Evolutionary conservation across 768 basidiomycete species (phyloP).

Genomic region (Tricholoma hemisulphureum): DNA sequence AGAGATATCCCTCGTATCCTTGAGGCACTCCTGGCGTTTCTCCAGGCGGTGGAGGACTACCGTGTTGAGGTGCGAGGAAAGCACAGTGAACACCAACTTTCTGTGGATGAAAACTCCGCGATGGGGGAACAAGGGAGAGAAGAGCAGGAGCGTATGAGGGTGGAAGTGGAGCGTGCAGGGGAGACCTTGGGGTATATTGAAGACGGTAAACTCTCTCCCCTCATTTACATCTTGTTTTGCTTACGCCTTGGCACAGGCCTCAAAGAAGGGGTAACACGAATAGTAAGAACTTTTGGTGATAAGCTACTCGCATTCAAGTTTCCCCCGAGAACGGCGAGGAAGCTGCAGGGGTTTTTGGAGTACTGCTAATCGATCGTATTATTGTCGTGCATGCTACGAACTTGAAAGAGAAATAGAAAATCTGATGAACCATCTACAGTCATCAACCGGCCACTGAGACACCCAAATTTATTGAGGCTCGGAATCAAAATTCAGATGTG

Average conservation of each 20-base stretch:
- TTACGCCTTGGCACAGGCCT: slow-evolving; percentile 42
- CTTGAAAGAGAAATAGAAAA: neutral
- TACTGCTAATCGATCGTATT: slow-evolving; percentile 40
- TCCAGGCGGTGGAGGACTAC: slow-evolving; percentile 65
- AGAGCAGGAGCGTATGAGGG: slow-evolving; percentile 36
- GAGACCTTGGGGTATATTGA: slow-evolving; percentile 53
- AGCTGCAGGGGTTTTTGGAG: slow-evolving; percentile 71
- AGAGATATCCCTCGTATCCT: slow-evolving; percentile 80
- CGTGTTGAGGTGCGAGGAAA: slow-evolving; percentile 49
- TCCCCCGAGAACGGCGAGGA: slow-evolving; percentile 62
- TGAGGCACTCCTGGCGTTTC: slow-evolving; percentile 70
- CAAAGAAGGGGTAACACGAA: slow-evolving; percentile 62
- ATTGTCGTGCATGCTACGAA: neutral
- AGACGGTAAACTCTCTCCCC: slow-evolving; percentile 49
- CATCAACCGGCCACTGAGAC: neutral
- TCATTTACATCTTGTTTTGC: neutral
- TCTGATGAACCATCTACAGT: neutral
- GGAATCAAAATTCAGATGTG: neutral
- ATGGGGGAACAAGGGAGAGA: slow-evolving; percentile 25
- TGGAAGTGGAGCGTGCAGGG: slow-evolving; percentile 55
- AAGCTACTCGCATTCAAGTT: slow-evolving; percentile 77
- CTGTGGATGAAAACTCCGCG: slow-evolving; percentile 33
- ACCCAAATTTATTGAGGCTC: neutral
- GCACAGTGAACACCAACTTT: slow-evolving; percentile 31
- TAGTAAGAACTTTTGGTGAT: slow-evolving; percentile 72